Conservation (phyloP, 768 basidiomycete species). For the Hypholoma fasciculare region DNA sequence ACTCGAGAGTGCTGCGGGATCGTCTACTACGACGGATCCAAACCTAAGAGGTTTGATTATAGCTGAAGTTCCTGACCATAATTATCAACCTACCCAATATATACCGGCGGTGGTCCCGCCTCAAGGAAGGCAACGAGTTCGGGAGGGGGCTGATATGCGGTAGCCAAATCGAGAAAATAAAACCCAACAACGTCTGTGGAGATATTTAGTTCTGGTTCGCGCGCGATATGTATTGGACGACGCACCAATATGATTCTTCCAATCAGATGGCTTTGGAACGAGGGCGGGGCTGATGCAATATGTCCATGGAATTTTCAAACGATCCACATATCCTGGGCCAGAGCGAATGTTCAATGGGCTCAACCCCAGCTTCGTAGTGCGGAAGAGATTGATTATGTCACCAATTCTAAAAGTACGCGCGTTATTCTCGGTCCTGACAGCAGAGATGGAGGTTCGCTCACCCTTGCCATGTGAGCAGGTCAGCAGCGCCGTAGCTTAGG, state of each 20-base stretch:
- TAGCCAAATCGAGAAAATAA: conserved; percentile 57
- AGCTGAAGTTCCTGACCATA: not conserved
- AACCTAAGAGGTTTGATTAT: conserved; percentile 37
- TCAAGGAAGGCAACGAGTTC: conserved; percentile 51
- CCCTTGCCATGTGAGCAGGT: conserved; percentile 64
- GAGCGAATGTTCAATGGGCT: conserved; percentile 45
- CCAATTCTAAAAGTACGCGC: conserved; percentile 40
- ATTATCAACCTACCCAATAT: conserved; percentile 49
- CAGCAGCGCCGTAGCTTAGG: conserved; percentile 57
- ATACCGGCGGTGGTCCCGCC: conserved; percentile 52
- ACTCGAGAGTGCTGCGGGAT: conserved; percentile 54
- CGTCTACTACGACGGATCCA: conserved; percentile 60
- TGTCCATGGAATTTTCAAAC: conserved; percentile 58
- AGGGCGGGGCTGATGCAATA: conserved; percentile 62
- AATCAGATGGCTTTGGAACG: conserved; percentile 61
- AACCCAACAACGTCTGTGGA: conserved; percentile 60
- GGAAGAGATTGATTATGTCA: conserved; percentile 59
- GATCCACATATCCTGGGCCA: conserved; percentile 52
- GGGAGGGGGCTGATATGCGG: conserved; percentile 43
- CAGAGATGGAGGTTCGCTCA: conserved; percentile 18
- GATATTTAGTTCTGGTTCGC: not conserved
- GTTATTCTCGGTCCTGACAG: not conserved
- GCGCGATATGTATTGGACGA: not conserved
- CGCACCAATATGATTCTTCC: conserved; percentile 61
- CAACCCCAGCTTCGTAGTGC: conserved; percentile 47